phyloP scores from a whole-genome alignment of 1,284 basidiomycete species.

The Takashimella koratensis region DNA sequence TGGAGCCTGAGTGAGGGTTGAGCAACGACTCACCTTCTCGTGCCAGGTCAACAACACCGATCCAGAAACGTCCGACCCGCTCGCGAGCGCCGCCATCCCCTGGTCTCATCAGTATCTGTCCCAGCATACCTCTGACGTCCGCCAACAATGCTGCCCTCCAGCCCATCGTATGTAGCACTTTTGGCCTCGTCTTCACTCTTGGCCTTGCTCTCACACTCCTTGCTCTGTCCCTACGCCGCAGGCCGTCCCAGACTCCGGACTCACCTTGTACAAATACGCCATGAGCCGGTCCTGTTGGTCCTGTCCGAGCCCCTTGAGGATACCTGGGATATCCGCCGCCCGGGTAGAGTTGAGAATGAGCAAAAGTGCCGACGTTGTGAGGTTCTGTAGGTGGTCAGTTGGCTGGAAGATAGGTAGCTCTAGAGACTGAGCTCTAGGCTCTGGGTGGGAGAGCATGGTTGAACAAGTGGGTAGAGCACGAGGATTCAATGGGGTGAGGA shows the following conservation, averaged over 20 bases:
- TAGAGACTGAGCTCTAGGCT: no score
- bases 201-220: no score
- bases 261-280: constrained; percentile 92
- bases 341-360: constrained; percentile 94
- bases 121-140: no score
- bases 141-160: no score
- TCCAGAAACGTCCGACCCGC: constrained; percentile 80
- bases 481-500: no score
- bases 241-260: constrained; percentile 7
- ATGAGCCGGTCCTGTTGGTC: constrained; percentile 89
- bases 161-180: no score
- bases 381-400: constrained; percentile 53
- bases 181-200: no score
- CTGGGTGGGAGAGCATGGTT: no score
- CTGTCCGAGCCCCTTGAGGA: constrained; percentile 69
- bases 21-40: constrained; percentile 81
- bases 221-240: not conserved
- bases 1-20: not conserved
- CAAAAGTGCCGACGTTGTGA: constrained; percentile 79
- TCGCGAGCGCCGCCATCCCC: constrained; percentile 52
- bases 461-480: no score
- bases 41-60: constrained; percentile 93
- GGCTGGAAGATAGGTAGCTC: not conserved
- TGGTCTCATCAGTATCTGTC: no score
- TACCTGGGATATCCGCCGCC: constrained; percentile 75